phyloP scores from a whole-genome alignment of 495 filamentous ascomycete species.

The Letharia lupina region DNA sequence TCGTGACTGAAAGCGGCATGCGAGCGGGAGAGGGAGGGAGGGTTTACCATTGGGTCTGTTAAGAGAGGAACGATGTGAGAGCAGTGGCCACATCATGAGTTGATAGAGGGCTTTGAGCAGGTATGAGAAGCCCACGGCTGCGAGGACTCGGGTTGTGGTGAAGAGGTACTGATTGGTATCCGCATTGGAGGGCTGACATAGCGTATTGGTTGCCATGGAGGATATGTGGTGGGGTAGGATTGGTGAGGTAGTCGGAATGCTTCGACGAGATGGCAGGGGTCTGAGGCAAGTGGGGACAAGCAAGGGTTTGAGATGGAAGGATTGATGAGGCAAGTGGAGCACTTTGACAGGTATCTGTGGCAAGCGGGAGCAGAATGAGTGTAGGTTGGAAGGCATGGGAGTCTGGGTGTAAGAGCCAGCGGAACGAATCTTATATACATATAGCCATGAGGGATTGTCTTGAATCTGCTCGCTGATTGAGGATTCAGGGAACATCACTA shows the following conservation, averaged over 20 bases:
- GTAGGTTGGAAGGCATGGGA: neutral
- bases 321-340: neutral
- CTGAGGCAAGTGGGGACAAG: no score
- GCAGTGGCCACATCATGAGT: neutral
- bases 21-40: neutral
- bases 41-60: neutral
- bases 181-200: neutral
- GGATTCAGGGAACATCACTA: neutral
- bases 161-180: neutral
- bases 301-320: neutral
- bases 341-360: neutral
- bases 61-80: neutral
- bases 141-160: neutral
- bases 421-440: neutral
- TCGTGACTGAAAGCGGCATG: neutral
- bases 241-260: no score
- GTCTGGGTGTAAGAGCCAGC: neutral
- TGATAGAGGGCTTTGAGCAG: neutral
- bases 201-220: neutral
- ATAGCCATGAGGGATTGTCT: neutral
- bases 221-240: no score
- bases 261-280: no score
- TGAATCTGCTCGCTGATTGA: neutral
- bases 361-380: neutral
- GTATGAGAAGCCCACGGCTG: neutral